Base-by-base conservation (phyloP, 306 rosid genomes). In the Cicer pinnatifidum region DNA sequence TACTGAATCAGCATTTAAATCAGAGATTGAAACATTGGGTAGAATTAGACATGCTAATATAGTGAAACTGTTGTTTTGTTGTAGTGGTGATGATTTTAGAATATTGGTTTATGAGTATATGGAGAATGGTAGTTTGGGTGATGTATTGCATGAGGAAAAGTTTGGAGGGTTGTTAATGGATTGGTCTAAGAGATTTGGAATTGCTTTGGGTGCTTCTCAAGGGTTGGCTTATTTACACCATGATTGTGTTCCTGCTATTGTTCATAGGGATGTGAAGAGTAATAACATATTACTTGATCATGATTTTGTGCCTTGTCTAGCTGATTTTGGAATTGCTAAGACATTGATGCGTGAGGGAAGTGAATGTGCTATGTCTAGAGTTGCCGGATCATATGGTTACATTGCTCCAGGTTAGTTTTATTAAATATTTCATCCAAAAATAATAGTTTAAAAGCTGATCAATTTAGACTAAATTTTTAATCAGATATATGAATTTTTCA, bases 191-290 rank as follows among this genome's bases (percentile, higher is more conserved):
- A 56, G 98, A 80, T 82, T 81, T 33, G 12, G 8, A 5, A 78
- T 91, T 43, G 97, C 93, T 1, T 41, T 90, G 1, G 97, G 96
- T 13, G 88, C 90, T 1, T 92, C 95, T 35, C 79, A 85, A 38
- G 98, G 96, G 1, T 43, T 92, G 80, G 91, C 95, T 40, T 92
- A 90, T 47, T 81, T 92, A 1, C 96, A 90, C 54, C 97, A 91
- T 48, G 97, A 91, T 68, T 90, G 93, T 67, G 87, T 67, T 12
- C 96, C 92, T 0, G 59, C 89, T 0, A 86, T 94, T 28, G 79
- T 94, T 65, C 97, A 90, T 59, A 84, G 99, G 11, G 99, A 94
- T 28, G 89, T 91, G 9, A 94, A 94, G 96, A 94, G 97, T 33
- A 94, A 90, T 44, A 94, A 94, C 79, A 90, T 94, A 40, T 80